Conservation (phyloP, 2,329 filamentous ascomycete genomes). For the Fusarium zealandicum region DNA sequence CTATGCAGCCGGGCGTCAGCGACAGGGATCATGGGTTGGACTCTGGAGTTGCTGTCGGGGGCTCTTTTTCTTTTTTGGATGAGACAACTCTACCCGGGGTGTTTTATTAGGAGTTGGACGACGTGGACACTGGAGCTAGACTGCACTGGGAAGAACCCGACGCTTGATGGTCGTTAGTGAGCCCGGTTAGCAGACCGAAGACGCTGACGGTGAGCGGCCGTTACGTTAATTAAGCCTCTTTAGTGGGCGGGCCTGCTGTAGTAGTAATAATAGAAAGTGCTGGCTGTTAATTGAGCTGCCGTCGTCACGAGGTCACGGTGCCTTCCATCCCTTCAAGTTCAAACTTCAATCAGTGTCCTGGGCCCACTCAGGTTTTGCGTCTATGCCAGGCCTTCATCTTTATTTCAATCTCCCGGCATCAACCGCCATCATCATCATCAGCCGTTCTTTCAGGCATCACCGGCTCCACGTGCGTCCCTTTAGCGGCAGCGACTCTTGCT, state of each 20-base stretch:
- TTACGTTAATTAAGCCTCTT: slow-evolving; percentile 23
- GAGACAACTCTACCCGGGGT: slow-evolving; percentile 25
- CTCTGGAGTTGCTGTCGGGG: slow-evolving; percentile 4
- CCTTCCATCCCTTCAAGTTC: slow-evolving; percentile 23
- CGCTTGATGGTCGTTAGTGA: background rate
- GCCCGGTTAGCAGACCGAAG: slow-evolving; percentile 9
- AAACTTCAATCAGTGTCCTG: slow-evolving; percentile 13
- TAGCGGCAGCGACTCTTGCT: background rate
- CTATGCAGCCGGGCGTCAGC: slow-evolving; percentile 29
- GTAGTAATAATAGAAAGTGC: background rate
- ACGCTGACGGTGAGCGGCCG: slow-evolving; percentile 22
- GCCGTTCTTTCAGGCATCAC: slow-evolving; percentile 5
- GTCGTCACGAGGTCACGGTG: slow-evolving; percentile 21
- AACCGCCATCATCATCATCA: slow-evolving; percentile 1
- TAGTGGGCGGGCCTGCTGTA: slow-evolving; percentile 25
- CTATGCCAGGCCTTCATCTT: slow-evolving; percentile 19
- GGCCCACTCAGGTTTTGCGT: slow-evolving; percentile 22
- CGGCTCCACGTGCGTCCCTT: slow-evolving; percentile 25
- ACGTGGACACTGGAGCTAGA: no score
- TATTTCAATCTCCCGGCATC: slow-evolving; percentile 31
- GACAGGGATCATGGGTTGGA: slow-evolving; percentile 21
- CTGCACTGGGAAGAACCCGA: background rate
- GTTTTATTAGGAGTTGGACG: slow-evolving; percentile 24
- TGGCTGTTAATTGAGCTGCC: slow-evolving; percentile 3
- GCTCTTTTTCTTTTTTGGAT: slow-evolving; percentile 28